A percentile compares a stretch with the other conserved stretches of the same genome.
These are phyloP conservation scores for Escallonia herrerae DNA, from an alignment of 129 eudicot genomes.

Conservation along the genomic window DNA sequence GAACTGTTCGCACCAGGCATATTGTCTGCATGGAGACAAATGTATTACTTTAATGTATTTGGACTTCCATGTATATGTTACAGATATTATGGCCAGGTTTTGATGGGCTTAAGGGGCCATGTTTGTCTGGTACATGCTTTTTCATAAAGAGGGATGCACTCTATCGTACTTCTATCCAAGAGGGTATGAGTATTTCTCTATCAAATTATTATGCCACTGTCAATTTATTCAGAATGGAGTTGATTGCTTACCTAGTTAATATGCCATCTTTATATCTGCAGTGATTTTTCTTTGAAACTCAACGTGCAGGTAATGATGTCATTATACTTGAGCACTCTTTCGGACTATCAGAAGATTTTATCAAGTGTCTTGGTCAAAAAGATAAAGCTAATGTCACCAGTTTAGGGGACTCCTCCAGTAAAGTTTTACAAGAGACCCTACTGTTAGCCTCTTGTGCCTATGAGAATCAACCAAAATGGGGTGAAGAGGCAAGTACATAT, in stretches of 20 bases:
- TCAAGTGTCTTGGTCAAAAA: slow-evolving; percentile 18
- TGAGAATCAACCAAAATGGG: slow-evolving; percentile 43
- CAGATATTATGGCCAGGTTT: slow-evolving; percentile 38
- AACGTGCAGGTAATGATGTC: slow-evolving; percentile 12
- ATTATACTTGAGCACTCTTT: slow-evolving; percentile 15
- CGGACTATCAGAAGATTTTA: slow-evolving; percentile 37
- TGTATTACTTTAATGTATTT: background rate
- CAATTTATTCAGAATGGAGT: too few species aligned
- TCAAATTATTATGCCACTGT: too few species aligned
- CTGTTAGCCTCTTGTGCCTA: slow-evolving; percentile 34
- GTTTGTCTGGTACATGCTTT: slow-evolving; percentile 36
- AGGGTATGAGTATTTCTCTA: slow-evolving; percentile 15
- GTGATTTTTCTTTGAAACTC: too few species aligned
- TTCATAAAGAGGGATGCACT: slow-evolving; percentile 41
- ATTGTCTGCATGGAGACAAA: too few species aligned
- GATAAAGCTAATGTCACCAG: background rate
- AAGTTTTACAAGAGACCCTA: slow-evolving; percentile 16
- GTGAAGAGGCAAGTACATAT: slow-evolving; percentile 31
- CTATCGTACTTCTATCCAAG: slow-evolving; percentile 12
- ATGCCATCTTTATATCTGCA: too few species aligned
- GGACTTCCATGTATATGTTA: background rate
- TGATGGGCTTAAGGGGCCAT: slow-evolving; percentile 47
- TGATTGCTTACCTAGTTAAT: too few species aligned
- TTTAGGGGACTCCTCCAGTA: slow-evolving; percentile 8
- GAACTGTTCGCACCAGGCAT: too few species aligned